Base-by-base conservation (phyloP, 768 basidiomycete species). In the Amanita brunnescens region DNA sequence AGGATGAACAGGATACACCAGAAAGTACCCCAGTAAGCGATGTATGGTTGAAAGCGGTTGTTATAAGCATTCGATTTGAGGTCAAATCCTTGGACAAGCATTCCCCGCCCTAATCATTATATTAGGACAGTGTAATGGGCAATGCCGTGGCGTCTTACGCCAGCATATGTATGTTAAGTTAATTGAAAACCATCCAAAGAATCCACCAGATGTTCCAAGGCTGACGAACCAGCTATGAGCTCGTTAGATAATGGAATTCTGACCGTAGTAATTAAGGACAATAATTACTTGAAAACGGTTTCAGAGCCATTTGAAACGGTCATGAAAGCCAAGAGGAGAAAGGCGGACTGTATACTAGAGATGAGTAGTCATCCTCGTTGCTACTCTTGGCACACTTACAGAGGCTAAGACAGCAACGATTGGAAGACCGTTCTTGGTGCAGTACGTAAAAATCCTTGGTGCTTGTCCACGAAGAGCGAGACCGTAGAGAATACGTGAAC, bases 91-190 rank as follows among this genome's bases (percentile, higher is more conserved):
- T 89, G 86, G 0, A 68, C 75, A 48, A 72, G 70, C 70, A 81
- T 66, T 47, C 84, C 87, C 39, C 79, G 74, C 58, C 78, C 80
- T 80, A 18, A 32, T 37, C 23, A 7, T 29, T 7, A n/a, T 7
- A 33, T 13, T 43, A 51, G 30, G 24, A 32, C 5, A 20, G 18
- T 32, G 26, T 16, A 21, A n/a, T 3, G 26, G 2, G 16, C 6
- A 32, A 9, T 32, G 2, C 14, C 40, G 26, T 12, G 14, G 30
- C 5, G 26, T 4, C 81, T 56, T 55, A 81, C 83, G 77, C 72
- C 85, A 90, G 65, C 68, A 79, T 49, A 87, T 59, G 67, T 85
- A 91, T 12, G 87, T 87, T 24, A 86, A 51, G 63, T 84, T 84
- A 64, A 87, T 80, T 30, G 76, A 62, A 54, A 73, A 71, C 85